phyloP scores from a whole-genome alignment of 768 basidiomycete genomes.

The Mycena galericulata region DNA sequence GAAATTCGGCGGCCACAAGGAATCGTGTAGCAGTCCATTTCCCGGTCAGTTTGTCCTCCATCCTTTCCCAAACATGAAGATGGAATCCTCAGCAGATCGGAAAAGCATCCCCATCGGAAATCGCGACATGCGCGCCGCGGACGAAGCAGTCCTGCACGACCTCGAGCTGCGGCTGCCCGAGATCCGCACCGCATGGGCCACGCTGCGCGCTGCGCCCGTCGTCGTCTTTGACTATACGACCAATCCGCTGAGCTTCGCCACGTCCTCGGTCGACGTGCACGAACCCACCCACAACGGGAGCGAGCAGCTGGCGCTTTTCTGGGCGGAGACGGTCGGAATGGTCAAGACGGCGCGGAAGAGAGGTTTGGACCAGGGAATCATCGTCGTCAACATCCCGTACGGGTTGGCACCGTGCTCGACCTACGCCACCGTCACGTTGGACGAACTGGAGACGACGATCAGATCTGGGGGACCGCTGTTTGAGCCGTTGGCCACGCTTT shows the following conservation, averaged over 20 bases:
- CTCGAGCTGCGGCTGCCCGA: not conserved
- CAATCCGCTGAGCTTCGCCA: not conserved
- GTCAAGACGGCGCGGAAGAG: constrained; percentile 6
- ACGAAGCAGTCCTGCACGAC: constrained; percentile 11
- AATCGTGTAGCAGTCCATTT: not conserved
- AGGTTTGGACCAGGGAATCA: not conserved
- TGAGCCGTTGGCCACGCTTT: constrained; percentile 1
- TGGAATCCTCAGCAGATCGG: not conserved
- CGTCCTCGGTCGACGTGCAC: not conserved
- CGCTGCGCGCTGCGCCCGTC: not conserved
- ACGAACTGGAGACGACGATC: not conserved
- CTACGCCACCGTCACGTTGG: not conserved
- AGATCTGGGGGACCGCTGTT: constrained; percentile 2
- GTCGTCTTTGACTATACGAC: constrained; percentile 10
- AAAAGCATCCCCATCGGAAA: constrained; percentile 6
- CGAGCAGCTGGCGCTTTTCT: not conserved
- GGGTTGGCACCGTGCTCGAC: not conserved
- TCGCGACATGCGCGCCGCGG: constrained; percentile 7
- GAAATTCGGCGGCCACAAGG: constrained; percentile 1
- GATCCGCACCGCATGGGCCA: constrained; percentile 4
- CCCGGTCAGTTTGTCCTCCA: not conserved
- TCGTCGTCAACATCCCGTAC: not conserved
- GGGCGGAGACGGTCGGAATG: constrained; percentile 19
- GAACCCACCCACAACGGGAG: not conserved
- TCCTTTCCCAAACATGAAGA: too few species aligned